Conservation (phyloP, 768 basidiomycete species). For the Calocera viscosa region DNA sequence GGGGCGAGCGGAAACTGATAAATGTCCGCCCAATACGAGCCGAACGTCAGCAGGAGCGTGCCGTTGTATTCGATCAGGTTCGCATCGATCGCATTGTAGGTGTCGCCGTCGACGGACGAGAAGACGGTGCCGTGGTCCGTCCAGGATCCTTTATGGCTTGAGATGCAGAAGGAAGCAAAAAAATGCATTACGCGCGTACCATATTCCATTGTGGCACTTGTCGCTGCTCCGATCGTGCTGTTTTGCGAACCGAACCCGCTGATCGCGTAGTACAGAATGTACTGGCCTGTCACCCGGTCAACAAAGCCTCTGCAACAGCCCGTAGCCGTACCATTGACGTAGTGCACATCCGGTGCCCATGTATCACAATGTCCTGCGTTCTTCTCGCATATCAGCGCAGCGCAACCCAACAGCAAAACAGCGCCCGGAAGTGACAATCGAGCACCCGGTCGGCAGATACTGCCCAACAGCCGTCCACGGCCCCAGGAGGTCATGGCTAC, state of each 20-base stretch:
- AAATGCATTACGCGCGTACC: slow-evolving; percentile 12
- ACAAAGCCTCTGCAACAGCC: not conserved
- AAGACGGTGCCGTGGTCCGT: slow-evolving; percentile 21
- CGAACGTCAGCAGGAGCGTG: slow-evolving; percentile 19
- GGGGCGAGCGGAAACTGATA: slow-evolving; percentile 18
- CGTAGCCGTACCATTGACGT: slow-evolving; percentile 15
- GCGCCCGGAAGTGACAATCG: not conserved
- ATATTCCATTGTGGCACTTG: slow-evolving; percentile 20
- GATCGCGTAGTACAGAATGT: slow-evolving; percentile 21
- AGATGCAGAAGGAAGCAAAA: not conserved
- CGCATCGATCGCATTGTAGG: slow-evolving; percentile 19
- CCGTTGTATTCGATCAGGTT: slow-evolving; percentile 18
- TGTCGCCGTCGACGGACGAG: slow-evolving; percentile 14
- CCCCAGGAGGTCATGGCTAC: not conserved
- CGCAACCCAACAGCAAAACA: not conserved
- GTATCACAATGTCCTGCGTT: slow-evolving; percentile 16
- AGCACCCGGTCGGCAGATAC: slow-evolving; percentile 3
- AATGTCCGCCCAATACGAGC: slow-evolving; percentile 16
- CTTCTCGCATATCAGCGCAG: not conserved
- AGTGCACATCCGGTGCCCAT: slow-evolving; percentile 23
- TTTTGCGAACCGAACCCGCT: slow-evolving; percentile 21
- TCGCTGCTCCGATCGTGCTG: slow-evolving; percentile 21
- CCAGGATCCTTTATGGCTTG: slow-evolving; percentile 14
- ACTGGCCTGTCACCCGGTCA: slow-evolving; percentile 7
- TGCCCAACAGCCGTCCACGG: not conserved